A percentile compares a stretch with the other conserved stretches of the same genome.
These are phyloP conservation scores for Sugiyamaella valdiviana DNA, from an alignment of 805 yeast species.

Conservation along the genomic window DNA sequence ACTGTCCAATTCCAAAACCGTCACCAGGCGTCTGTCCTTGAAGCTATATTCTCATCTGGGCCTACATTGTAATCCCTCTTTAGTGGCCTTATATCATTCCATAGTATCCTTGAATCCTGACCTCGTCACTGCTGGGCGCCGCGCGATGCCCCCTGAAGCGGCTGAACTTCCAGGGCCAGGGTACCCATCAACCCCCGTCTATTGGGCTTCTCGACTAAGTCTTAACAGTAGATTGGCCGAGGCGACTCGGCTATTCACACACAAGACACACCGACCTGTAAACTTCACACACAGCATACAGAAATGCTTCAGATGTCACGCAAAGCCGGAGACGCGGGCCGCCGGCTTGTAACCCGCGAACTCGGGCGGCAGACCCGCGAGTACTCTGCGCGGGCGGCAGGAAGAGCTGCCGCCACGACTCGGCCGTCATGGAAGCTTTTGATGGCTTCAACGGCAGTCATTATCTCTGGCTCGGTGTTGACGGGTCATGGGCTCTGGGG, in stretches of 20 bases:
- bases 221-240: too few relatives aligned
- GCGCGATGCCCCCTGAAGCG: not conserved
- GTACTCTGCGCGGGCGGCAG: not conserved
- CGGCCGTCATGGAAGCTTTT: conserved; percentile 6
- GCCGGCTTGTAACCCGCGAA: not conserved
- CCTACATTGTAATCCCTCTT: too few relatives aligned
- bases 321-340: not conserved
- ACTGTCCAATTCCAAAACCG: too few relatives aligned
- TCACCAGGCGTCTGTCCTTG: too few relatives aligned
- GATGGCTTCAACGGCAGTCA: conserved; percentile 8
- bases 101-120: too few relatives aligned
- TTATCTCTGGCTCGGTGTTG: conserved; percentile 5
- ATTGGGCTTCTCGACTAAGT: too few relatives aligned
- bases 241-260: too few relatives aligned
- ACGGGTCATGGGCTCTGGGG: not conserved
- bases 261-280: too few relatives aligned
- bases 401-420: not conserved
- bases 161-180: not conserved
- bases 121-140: too few relatives aligned
- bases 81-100: too few relatives aligned
- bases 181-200: not conserved
- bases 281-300: too few relatives aligned
- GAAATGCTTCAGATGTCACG: not conserved
- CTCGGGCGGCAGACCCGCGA: not conserved
- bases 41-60: too few relatives aligned